Conservation (phyloP, 352 stramenopile species). For the Phytophthora multivora region DNA sequence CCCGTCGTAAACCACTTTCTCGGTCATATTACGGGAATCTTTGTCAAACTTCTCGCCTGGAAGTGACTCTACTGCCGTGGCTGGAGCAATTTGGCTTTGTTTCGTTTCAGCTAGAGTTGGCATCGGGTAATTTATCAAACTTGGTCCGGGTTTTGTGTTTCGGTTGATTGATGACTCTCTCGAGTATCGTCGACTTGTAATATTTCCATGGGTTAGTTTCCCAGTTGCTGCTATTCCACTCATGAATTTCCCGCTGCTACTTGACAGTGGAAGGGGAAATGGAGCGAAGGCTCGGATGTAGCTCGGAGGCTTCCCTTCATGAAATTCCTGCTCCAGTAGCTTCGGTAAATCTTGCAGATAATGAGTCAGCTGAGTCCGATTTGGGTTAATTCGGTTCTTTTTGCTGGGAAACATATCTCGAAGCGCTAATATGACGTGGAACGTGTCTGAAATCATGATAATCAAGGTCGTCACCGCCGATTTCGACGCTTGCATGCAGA, state of each 20-base stretch:
- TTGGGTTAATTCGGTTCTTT: neutral
- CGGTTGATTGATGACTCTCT: neutral
- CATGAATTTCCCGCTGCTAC: neutral
- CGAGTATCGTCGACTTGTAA: conserved; percentile 2
- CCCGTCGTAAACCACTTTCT: neutral
- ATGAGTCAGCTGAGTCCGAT: neutral
- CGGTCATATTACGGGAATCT: neutral
- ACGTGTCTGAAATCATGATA: conserved; percentile 7
- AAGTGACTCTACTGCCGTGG: neutral
- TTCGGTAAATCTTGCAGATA: conserved; percentile 5
- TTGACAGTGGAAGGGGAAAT: conserved; percentile 10
- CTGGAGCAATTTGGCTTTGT: conserved; percentile 3
- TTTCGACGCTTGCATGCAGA: conserved; percentile 31
- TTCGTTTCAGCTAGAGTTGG: neutral
- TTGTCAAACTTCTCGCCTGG: neutral
- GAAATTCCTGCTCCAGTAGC: neutral
- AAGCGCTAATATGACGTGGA: conserved; percentile 12
- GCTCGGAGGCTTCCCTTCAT: neutral
- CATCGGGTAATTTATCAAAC: neutral
- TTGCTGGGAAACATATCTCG: conserved; percentile 7
- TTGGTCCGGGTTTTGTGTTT: neutral
- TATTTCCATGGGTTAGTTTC: neutral
- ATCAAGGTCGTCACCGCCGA: conserved; percentile 10
- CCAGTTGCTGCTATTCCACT: neutral
- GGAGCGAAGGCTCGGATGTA: conserved; percentile 9